Percentiles rank a stretch among this genome's conserved stretches.
Conservation (phyloP, 2,329 filamentous ascomycete species). For the Ascochyta clinopodiicola region DNA sequence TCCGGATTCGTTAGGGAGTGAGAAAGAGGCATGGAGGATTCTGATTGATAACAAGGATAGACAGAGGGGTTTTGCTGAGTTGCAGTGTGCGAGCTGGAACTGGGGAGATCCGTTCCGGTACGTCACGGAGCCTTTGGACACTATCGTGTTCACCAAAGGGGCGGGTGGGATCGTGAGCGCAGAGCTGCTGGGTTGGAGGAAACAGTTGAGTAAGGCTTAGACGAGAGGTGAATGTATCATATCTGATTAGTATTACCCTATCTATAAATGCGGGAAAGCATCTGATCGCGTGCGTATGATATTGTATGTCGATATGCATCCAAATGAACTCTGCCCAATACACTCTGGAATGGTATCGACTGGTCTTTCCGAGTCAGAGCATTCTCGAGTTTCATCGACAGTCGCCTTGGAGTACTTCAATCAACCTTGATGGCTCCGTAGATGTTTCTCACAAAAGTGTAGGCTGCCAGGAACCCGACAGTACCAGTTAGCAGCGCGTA, state of each 20-base stretch:
- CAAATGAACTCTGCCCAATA: not conserved
- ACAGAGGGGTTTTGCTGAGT: conserved; percentile 23
- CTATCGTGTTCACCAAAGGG: conserved; percentile 22
- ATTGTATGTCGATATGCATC: not conserved
- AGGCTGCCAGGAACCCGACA: conserved; percentile 82
- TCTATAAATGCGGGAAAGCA: not conserved
- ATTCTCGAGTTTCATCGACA: not conserved
- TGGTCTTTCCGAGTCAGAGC: not conserved
- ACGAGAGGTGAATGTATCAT: not conserved
- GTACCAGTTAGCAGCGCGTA: conserved; percentile 84
- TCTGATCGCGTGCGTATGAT: not conserved
- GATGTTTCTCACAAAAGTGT: conserved; percentile 82
- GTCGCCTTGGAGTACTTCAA: not conserved
- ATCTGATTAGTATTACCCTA: not conserved
- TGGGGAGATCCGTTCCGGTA: conserved; percentile 27
- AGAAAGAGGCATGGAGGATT: conserved; percentile 27
- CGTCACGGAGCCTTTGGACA: conserved; percentile 28
- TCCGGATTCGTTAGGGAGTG: conserved; percentile 22
- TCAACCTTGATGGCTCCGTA: conserved; percentile 62
- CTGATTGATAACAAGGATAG: conserved; percentile 19
- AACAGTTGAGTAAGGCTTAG: conserved; percentile 11
- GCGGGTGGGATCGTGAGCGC: conserved; percentile 7
- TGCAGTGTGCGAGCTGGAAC: conserved; percentile 32
- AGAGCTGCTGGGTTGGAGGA: conserved; percentile 27
- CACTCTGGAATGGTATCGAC: not conserved